Evolutionary conservation across 129 eudicot genomes (phyloP).

Genomic region (Flaveria bidentis): DNA sequence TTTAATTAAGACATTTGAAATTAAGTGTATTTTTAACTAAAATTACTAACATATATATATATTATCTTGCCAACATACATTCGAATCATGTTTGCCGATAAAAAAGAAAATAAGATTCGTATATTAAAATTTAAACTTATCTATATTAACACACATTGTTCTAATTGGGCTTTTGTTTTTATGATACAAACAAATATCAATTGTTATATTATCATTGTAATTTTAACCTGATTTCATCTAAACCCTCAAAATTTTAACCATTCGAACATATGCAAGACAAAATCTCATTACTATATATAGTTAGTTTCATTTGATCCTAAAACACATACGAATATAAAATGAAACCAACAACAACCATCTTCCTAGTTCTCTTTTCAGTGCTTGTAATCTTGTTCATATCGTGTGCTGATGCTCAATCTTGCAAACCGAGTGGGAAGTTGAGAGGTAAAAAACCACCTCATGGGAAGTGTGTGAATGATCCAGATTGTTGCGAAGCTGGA

Average conservation of each 20-base stretch:
- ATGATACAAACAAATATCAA: background rate
- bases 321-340: background rate
- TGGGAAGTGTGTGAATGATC: conserved; percentile 17
- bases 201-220: background rate
- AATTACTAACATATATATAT: background rate
- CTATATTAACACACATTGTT: background rate
- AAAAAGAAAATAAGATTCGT: background rate
- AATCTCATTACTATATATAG: conserved; percentile 15
- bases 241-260: conserved; percentile 6
- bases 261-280: conserved; percentile 7
- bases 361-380: conserved; percentile 3
- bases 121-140: conserved; percentile 4
- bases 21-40: background rate
- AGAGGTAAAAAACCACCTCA: conserved; percentile 33
- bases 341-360: conserved; percentile 13
- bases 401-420: conserved; percentile 27
- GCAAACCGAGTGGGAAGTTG: conserved; percentile 32
- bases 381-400: conserved; percentile 13
- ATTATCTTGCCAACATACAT: background rate
- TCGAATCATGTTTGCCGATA: conserved; percentile 13
- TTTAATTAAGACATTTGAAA: background rate
- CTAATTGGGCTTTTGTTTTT: conserved; percentile 5
- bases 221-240: conserved; percentile 1
- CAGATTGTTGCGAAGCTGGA: conserved; percentile 38
- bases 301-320: background rate